Percentiles rank a stretch among this genome's conserved stretches.
phyloP scores from a whole-genome alignment of 352 stramenopile species.

The Pythium dissimile region DNA sequence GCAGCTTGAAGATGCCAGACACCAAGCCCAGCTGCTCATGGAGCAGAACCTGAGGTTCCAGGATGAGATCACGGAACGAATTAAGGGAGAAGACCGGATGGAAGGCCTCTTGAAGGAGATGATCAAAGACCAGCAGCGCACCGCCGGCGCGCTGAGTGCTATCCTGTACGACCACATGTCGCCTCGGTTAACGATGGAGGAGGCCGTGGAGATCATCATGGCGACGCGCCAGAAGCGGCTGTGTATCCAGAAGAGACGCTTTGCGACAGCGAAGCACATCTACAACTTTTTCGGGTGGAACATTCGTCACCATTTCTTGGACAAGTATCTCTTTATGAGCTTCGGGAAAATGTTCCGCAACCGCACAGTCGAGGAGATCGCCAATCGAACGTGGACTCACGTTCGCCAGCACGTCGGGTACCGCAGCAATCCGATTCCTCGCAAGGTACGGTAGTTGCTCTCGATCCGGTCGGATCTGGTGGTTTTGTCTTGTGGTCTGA shows the following conservation, averaged over 20 bases:
- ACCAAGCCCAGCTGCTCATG: constrained; percentile 34
- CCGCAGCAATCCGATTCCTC: constrained; percentile 15
- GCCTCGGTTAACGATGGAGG: constrained; percentile 24
- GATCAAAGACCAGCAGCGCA: constrained; percentile 22
- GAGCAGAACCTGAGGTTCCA: constrained; percentile 45
- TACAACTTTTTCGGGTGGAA: constrained; percentile 54
- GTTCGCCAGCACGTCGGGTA: constrained; percentile 43
- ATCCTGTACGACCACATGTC: constrained; percentile 18
- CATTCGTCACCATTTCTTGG: constrained; percentile 33
- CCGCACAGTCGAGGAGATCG: constrained; percentile 33
- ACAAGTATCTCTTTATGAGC: constrained; percentile 36
- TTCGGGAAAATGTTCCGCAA: constrained; percentile 47
- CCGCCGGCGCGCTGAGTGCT: constrained; percentile 3
- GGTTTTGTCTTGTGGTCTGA: not conserved
- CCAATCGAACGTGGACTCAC: constrained; percentile 38
- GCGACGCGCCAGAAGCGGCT: constrained; percentile 31
- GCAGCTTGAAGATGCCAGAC: constrained; percentile 29
- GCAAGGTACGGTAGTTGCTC: constrained; percentile 2
- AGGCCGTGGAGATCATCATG: constrained; percentile 41
- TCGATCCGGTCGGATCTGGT: too few species aligned
- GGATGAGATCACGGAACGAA: constrained; percentile 38
- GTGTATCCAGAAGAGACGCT: constrained; percentile 35
- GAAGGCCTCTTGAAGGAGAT: constrained; percentile 51
- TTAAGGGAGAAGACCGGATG: constrained; percentile 54
- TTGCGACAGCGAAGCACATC: constrained; percentile 20